Percentiles rank a stretch among this genome's conserved stretches.
Evolutionary conservation across 495 filamentous ascomycete species (phyloP).

Genomic region (Mycothermus thermophilus): DNA sequence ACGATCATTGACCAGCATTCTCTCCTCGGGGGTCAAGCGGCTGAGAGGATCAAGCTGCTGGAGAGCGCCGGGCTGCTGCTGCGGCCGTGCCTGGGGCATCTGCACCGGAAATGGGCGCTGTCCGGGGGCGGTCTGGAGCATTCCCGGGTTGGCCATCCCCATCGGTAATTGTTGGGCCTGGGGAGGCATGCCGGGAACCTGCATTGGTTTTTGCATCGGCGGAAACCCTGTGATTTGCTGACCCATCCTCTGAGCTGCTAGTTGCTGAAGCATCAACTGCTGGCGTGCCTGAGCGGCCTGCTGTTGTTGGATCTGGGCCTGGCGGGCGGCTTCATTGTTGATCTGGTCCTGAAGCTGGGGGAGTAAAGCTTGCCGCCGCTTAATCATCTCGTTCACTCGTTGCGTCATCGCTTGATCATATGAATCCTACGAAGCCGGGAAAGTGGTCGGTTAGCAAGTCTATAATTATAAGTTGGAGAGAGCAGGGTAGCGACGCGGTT

Average conservation of each 20-base stretch:
- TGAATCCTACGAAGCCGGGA: conserved; percentile 18
- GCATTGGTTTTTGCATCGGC: conserved; percentile 37
- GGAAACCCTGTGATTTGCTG: conserved; percentile 33
- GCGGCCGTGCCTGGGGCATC: conserved; percentile 13
- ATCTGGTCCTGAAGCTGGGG: conserved; percentile 28
- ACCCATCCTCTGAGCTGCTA: conserved; percentile 24
- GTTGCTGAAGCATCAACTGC: conserved; percentile 35
- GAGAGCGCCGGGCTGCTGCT: not conserved
- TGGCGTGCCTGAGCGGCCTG: conserved; percentile 10
- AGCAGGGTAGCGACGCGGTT: too few species aligned
- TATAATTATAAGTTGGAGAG: not conserved
- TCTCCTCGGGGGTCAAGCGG: conserved; percentile 18
- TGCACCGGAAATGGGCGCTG: conserved; percentile 29
- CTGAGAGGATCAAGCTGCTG: conserved; percentile 5
- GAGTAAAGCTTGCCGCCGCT: conserved; percentile 28
- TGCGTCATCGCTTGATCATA: conserved; percentile 24
- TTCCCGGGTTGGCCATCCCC: conserved; percentile 21
- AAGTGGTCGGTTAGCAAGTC: conserved; percentile 6
- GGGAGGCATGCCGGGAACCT: conserved; percentile 29
- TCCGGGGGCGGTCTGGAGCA: conserved; percentile 18
- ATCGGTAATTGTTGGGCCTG: conserved; percentile 22
- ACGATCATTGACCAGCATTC: conserved; percentile 14
- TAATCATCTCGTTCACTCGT: conserved; percentile 24
- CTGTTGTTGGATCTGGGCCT: conserved; percentile 25
- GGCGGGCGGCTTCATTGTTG: conserved; percentile 28